Evolutionary conservation across 1,284 basidiomycete genomes (phyloP).

Genomic region (Marasmius oreades): DNA sequence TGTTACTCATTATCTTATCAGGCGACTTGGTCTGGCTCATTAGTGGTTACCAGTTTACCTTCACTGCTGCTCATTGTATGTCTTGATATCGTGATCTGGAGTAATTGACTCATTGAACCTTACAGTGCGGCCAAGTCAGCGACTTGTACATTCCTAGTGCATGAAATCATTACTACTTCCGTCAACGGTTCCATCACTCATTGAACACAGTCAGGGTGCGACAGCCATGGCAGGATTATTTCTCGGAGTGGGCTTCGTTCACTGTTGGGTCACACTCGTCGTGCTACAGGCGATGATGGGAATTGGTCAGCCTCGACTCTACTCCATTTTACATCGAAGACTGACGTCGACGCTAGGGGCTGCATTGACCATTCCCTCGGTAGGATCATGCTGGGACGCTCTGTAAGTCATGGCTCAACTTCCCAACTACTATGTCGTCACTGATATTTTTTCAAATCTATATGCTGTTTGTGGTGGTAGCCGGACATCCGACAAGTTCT

Average conservation of each 20-base stretch:
- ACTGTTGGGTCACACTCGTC: constrained; percentile 27
- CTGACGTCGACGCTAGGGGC: constrained; percentile 15
- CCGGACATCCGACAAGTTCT: too few relatives aligned
- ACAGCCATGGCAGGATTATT: constrained; percentile 25
- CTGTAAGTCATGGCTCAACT: too few relatives aligned
- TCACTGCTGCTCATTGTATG: too few relatives aligned
- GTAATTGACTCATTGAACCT: too few relatives aligned
- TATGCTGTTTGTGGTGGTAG: too few relatives aligned
- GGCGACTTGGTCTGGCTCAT: constrained; percentile 31
- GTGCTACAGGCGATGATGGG: constrained; percentile 33
- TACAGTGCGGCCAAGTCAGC: constrained; percentile 31
- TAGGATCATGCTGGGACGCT: too few relatives aligned
- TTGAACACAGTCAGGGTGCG: constrained; percentile 19
- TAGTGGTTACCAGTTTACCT: constrained; percentile 33
- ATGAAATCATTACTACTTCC: not conserved
- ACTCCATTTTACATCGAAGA: not conserved
- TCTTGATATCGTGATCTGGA: too few relatives aligned
- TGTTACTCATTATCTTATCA: too few relatives aligned
- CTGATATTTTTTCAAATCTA: too few relatives aligned
- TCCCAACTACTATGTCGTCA: too few relatives aligned
- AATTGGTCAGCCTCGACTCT: constrained; percentile 19
- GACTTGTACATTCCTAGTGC: constrained; percentile 33
- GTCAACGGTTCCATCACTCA: not conserved
- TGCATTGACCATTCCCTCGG: constrained; percentile 32
- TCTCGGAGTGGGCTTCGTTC: constrained; percentile 27